Percentiles rank a stretch among this genome's conserved stretches.
phyloP scores from a whole-genome alignment of 208 protist species.

The Leishmania tarentolae region DNA sequence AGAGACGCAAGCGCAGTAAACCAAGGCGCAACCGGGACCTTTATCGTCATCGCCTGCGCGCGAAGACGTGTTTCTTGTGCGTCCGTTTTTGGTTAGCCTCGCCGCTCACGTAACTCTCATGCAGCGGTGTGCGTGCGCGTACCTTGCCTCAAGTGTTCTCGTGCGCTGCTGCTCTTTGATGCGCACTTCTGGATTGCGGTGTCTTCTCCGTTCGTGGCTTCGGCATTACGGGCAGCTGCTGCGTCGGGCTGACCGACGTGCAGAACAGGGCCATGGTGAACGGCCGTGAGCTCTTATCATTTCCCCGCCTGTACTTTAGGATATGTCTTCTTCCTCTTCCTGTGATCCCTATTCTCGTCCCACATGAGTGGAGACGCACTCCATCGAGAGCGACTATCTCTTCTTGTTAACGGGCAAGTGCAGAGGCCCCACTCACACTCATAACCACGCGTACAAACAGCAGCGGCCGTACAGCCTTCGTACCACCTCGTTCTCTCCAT shows the following conservation, averaged over 20 bases:
- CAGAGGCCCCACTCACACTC: background rate
- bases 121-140: background rate
- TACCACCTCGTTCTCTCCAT: background rate
- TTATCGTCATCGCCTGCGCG: background rate
- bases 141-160: background rate
- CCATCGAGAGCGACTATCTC: background rate
- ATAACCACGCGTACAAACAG: background rate
- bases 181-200: background rate
- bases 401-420: background rate
- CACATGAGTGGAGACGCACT: background rate
- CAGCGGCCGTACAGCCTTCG: background rate
- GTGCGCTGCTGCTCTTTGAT: background rate
- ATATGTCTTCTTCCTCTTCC: background rate
- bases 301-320: background rate
- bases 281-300: background rate
- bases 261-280: too few relatives aligned
- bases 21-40: background rate
- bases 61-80: too few relatives aligned
- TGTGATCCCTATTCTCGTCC: too few relatives aligned
- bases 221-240: background rate
- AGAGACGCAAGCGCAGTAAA: background rate
- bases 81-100: background rate
- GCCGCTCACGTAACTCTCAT: background rate
- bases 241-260: background rate
- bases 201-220: too few relatives aligned